Percentiles rank a stretch among this genome's conserved stretches.
Evolutionary conservation across 768 basidiomycete species (phyloP).

Genomic region (Glaciozyma martinii): DNA sequence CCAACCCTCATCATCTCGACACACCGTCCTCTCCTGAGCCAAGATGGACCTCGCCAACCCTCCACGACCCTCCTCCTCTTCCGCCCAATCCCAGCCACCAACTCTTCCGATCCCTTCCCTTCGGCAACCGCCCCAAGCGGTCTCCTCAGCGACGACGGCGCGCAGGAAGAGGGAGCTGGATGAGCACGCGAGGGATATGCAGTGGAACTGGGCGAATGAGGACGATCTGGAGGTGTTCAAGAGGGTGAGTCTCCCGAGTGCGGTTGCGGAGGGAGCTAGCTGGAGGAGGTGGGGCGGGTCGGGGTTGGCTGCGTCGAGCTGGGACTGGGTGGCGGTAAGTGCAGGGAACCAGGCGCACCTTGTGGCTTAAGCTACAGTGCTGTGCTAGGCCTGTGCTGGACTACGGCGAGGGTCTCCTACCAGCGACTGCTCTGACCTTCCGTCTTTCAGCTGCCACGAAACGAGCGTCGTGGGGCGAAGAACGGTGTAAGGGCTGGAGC

Average conservation of each 20-base stretch:
- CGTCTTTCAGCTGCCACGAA: not conserved
- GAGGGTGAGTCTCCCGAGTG: not conserved
- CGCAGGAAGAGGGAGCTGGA: not conserved
- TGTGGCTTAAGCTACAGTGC: not conserved
- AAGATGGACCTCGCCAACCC: not conserved
- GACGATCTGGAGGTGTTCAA: not conserved
- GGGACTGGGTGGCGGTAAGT: not conserved
- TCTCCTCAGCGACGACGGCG: not conserved
- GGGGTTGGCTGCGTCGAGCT: not conserved
- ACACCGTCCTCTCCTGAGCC: no score
- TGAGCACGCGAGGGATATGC: not conserved
- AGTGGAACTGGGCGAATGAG: not conserved
- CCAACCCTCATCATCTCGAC: no score
- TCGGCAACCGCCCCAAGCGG: not conserved
- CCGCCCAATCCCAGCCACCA: not conserved
- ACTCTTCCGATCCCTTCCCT: not conserved
- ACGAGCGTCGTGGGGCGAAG: not conserved
- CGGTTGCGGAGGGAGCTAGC: not conserved
- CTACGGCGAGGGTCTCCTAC: no score
- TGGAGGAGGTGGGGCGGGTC: not conserved
- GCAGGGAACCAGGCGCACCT: not conserved
- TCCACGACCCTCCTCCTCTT: not conserved
- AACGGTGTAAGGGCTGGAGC: not conserved
- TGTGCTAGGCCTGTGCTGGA: no score
- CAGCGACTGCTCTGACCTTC: no score